A percentile compares a stretch with the other conserved stretches of the same genome.
phyloP scores from a whole-genome alignment of 352 stramenopile genomes.

The Globisporangium takayamanum region DNA sequence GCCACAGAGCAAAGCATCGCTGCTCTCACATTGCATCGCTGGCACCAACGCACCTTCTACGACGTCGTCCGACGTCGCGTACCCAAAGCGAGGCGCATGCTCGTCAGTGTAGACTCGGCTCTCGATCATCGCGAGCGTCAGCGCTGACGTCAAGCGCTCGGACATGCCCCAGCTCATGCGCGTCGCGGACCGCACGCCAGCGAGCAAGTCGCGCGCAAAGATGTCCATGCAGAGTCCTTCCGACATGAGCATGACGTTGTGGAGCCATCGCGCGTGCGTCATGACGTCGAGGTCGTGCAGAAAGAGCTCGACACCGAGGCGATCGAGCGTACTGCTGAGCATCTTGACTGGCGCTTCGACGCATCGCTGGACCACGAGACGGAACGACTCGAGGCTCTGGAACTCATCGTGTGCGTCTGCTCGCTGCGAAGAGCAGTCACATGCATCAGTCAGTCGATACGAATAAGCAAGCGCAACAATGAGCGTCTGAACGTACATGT shows the following conservation, averaged over 20 bases:
- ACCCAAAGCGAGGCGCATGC: conserved; percentile 38
- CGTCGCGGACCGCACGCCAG: conserved; percentile 30
- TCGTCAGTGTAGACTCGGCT: conserved; percentile 18
- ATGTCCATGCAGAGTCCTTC: conserved; percentile 71
- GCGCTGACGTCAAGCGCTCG: conserved; percentile 37
- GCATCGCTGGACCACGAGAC: conserved; percentile 30
- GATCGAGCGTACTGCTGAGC: conserved; percentile 36
- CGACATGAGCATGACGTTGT: conserved; percentile 63
- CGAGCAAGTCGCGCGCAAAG: conserved; percentile 53
- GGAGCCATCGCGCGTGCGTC: conserved; percentile 50
- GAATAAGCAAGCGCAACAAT: not conserved
- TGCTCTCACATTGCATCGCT: too few species aligned
- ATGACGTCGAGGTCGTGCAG: conserved; percentile 32
- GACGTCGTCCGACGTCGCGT: conserved; percentile 28
- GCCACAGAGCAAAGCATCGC: too few species aligned
- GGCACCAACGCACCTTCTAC: conserved; percentile 26
- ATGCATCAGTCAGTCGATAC: not conserved
- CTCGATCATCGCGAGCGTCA: conserved; percentile 58
- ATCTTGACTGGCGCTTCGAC: conserved; percentile 33
- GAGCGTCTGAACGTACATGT: not conserved
- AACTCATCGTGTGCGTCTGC: not conserved
- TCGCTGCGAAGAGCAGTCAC: not conserved
- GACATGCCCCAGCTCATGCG: conserved; percentile 41
- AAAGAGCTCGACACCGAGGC: conserved; percentile 37
- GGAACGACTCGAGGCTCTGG: conserved; percentile 22